phyloP scores from a whole-genome alignment of 768 basidiomycete species.

The Phanerodontia chrysosporium region DNA sequence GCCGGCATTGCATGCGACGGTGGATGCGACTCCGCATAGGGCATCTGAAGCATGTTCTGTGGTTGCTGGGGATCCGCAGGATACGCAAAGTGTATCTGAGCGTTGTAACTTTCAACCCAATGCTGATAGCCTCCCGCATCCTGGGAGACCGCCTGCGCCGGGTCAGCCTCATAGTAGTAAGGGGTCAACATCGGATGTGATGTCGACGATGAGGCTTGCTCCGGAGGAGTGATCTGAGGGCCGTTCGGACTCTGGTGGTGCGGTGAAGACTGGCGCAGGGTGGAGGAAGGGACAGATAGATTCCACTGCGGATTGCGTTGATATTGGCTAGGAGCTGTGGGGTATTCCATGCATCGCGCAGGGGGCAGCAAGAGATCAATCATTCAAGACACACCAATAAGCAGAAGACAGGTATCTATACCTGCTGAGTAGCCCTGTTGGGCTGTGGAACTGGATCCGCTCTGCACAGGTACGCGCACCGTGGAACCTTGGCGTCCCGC shows the following conservation, averaged over 20 bases:
- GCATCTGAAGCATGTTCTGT: not conserved
- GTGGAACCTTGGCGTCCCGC: not conserved
- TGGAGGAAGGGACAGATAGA: not conserved
- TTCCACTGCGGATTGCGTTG: not conserved
- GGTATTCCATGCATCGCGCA: not conserved
- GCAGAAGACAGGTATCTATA: not conserved
- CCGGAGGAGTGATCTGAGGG: not conserved
- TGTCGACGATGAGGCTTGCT: not conserved
- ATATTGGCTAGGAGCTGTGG: constrained; percentile 2
- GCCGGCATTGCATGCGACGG: not conserved
- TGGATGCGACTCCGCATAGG: not conserved
- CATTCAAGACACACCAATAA: not conserved
- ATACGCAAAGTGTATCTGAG: not conserved
- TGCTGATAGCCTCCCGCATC: constrained; percentile 9
- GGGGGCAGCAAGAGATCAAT: not conserved
- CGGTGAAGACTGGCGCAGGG: not conserved
- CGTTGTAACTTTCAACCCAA: constrained; percentile 8
- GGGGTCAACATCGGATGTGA: not conserved
- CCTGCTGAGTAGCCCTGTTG: not conserved
- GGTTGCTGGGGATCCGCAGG: not conserved
- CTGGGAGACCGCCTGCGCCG: not conserved
- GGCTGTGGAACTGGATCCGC: not conserved
- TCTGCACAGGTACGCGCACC: not conserved
- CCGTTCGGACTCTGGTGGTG: not conserved
- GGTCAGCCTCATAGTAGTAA: not conserved